Percentiles rank a stretch among this genome's conserved stretches.
These are phyloP conservation scores for Paracoccidioides lutzii DNA, from an alignment of 2,329 filamentous ascomycete genomes.

Conservation along the genomic window DNA sequence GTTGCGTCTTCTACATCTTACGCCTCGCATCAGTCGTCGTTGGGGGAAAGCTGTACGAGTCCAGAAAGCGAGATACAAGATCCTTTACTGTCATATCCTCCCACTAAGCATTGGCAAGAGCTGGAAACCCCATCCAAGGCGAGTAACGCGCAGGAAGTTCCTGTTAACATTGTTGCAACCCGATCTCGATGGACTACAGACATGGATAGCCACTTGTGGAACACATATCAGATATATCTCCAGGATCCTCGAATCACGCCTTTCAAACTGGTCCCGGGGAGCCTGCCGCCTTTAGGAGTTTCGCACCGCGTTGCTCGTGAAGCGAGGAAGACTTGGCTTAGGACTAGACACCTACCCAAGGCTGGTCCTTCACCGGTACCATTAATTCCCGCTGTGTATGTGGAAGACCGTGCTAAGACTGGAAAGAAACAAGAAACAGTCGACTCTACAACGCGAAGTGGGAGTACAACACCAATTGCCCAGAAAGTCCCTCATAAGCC, in stretches of 20 bases:
- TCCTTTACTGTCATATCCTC: slow-evolving; percentile 38
- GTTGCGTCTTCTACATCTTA: slow-evolving; percentile 46
- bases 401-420: slow-evolving; percentile 4
- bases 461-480: slow-evolving; percentile 37
- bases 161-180: slow-evolving; percentile 14
- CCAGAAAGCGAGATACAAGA: slow-evolving; percentile 47
- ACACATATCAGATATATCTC: slow-evolving; percentile 52
- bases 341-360: slow-evolving; percentile 25
- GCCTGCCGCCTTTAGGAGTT: slow-evolving; percentile 50
- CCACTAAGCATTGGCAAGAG: slow-evolving; percentile 25
- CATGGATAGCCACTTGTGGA: slow-evolving; percentile 55
- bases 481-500: slow-evolving; percentile 20
- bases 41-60: slow-evolving; percentile 48
- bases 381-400: not conserved
- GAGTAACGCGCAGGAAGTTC: slow-evolving; percentile 16
- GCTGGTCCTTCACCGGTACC: not conserved
- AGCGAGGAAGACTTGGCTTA: slow-evolving; percentile 49
- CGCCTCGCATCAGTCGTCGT: slow-evolving; percentile 45
- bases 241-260: slow-evolving; percentile 53
- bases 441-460: slow-evolving; percentile 22
- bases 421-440: slow-evolving; percentile 3
- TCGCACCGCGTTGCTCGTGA: slow-evolving; percentile 50
- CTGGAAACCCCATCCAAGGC: slow-evolving; percentile 28
- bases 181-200: slow-evolving; percentile 42
- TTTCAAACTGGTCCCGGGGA: slow-evolving; percentile 54